A percentile compares a stretch with the other conserved stretches of the same genome.
These are phyloP conservation scores for Epithemia pelagica DNA, from an alignment of 108 stramenopile genomes.

Conservation along the genomic window DNA sequence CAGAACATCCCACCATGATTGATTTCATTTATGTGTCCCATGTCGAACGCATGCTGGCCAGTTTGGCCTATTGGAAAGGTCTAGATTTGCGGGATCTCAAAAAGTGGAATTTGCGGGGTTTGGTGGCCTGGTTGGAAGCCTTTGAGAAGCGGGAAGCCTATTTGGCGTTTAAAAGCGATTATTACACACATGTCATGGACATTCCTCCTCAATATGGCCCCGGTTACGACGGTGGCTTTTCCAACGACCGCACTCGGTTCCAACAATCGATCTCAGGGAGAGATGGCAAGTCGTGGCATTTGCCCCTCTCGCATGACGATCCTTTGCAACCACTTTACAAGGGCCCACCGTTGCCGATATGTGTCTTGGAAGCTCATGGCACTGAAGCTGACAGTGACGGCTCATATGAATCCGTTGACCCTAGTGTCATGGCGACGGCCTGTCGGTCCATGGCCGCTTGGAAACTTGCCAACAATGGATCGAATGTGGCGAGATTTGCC, in stretches of 20 bases:
- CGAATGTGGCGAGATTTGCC: constrained; percentile 55
- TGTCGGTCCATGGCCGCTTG: constrained; percentile 74
- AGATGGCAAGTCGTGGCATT: constrained; percentile 47
- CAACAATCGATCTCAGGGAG: constrained; percentile 44
- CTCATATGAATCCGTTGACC: constrained; percentile 51
- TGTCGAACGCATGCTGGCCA: constrained; percentile 88
- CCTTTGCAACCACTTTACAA: constrained; percentile 65
- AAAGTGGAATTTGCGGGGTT: constrained; percentile 43
- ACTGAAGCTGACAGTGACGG: constrained; percentile 50
- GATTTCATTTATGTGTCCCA: constrained; percentile 87
- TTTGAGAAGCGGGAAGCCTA: constrained; percentile 81
- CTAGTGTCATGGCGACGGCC: constrained; percentile 40
- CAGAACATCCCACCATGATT: constrained; percentile 83
- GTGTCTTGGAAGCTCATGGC: constrained; percentile 53
- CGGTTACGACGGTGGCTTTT: constrained; percentile 71
- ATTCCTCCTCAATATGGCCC: constrained; percentile 50
- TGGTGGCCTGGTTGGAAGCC: constrained; percentile 88
- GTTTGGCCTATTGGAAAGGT: constrained; percentile 88
- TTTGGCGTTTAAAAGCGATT: constrained; percentile 74
- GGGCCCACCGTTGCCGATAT: constrained; percentile 67
- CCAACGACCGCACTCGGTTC: constrained; percentile 38
- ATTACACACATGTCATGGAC: constrained; percentile 71
- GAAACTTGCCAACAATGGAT: constrained; percentile 66
- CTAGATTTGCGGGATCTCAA: constrained; percentile 55
- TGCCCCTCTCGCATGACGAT: constrained; percentile 71